Percentiles rank a stretch among this genome's conserved stretches.
These are phyloP conservation scores for Talaromyces proteolyticus DNA, from an alignment of 495 filamentous ascomycete species.

Conservation along the genomic window DNA sequence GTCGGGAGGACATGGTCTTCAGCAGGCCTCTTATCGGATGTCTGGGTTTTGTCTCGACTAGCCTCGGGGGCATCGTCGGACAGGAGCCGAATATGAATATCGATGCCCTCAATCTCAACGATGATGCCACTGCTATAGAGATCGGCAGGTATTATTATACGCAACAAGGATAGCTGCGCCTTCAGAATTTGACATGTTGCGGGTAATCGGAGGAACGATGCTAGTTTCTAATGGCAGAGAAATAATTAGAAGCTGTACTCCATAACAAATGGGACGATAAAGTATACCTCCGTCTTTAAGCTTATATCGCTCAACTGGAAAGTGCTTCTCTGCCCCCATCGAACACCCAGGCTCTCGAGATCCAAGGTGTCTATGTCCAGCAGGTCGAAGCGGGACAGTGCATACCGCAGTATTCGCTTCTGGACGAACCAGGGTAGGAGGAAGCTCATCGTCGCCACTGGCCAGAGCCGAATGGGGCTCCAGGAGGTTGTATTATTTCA, in stretches of 20 bases:
- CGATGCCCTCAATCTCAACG: slow-evolving; percentile 71
- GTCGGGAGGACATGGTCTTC: slow-evolving; percentile 49
- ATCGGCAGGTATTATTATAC: slow-evolving; percentile 75
- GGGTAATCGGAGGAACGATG: slow-evolving; percentile 66
- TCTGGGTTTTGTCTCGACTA: neutral
- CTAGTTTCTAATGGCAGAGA: slow-evolving; percentile 55
- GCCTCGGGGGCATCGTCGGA: slow-evolving; percentile 17
- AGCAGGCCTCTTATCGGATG: neutral
- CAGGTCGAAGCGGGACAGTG: slow-evolving; percentile 69
- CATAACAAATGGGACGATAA: neutral
- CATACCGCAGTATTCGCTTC: slow-evolving; percentile 77
- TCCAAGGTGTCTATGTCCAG: slow-evolving; percentile 78
- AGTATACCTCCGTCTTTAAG: slow-evolving; percentile 62
- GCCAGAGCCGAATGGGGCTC: slow-evolving; percentile 17
- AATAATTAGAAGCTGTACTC: too few relatives aligned
- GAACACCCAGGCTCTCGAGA: slow-evolving; percentile 71
- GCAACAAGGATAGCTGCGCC: slow-evolving; percentile 63
- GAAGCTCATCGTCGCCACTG: slow-evolving; percentile 33
- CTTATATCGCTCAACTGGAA: slow-evolving; percentile 80
- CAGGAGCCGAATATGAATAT: slow-evolving; percentile 51
- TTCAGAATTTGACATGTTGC: slow-evolving; percentile 58
- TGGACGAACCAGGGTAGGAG: slow-evolving; percentile 75
- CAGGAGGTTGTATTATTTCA: neutral
- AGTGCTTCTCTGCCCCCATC: slow-evolving; percentile 67
- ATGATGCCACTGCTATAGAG: slow-evolving; percentile 72